phyloP scores from a whole-genome alignment of 495 filamentous ascomycete species.

The Penicillium soppii region DNA sequence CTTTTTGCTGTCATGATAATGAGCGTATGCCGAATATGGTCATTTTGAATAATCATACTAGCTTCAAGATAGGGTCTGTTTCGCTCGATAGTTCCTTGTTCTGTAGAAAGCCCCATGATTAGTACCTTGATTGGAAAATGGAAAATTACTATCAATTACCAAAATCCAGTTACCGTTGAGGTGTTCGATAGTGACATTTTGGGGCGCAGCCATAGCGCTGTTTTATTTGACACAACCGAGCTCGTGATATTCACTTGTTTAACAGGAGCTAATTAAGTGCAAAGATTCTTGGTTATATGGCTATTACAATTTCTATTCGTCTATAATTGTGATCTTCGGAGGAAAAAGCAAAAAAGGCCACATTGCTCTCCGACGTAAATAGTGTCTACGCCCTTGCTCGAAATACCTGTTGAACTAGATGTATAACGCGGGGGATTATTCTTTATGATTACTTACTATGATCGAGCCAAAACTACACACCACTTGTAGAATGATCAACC shows the following conservation, averaged over 20 bases:
- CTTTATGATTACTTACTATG: no score
- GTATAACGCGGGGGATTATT: no score
- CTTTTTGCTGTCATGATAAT: background rate
- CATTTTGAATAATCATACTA: background rate
- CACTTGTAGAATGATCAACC: no score
- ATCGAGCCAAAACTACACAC: no score
- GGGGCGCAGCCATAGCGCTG: background rate
- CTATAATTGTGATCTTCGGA: background rate
- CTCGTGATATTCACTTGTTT: no score
- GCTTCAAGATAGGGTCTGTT: background rate
- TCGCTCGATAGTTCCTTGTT: slow-evolving; percentile 1
- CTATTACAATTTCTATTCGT: no score
- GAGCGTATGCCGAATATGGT: no score
- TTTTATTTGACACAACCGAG: no score
- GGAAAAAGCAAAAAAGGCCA: background rate
- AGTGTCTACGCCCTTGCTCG: background rate
- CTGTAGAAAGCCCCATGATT: background rate
- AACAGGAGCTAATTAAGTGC: no score
- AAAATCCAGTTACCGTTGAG: background rate
- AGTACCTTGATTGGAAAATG: background rate
- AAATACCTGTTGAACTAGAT: no score
- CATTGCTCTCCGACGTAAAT: background rate
- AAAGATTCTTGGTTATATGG: no score
- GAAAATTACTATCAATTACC: background rate
- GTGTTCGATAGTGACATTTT: background rate